These are phyloP conservation scores for Gnaphalium uliginosum DNA, from an alignment of 129 eudicot species.

Conservation along the genomic window DNA sequence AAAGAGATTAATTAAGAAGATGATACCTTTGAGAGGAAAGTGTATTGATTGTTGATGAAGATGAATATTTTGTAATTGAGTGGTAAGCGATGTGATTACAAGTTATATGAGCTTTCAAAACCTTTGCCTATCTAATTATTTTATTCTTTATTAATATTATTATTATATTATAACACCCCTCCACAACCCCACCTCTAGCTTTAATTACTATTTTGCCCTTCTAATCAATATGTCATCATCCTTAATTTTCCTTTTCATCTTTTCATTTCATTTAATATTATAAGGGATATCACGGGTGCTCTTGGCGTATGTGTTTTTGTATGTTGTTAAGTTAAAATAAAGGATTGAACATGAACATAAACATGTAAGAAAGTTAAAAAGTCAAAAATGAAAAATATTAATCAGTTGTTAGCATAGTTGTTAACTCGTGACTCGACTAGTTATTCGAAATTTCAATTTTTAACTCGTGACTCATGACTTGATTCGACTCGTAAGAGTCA, in stretches of 20 bases:
- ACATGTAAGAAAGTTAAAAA: too few species aligned
- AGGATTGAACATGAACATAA: too few species aligned
- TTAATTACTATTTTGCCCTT: constrained; percentile 32
- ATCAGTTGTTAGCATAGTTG: too few species aligned
- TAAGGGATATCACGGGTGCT: too few species aligned
- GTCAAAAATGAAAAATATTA: too few species aligned
- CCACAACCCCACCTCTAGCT: neutral
- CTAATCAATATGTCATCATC: constrained; percentile 25
- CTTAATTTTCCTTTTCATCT: neutral
- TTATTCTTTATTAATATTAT: constrained; percentile 23
- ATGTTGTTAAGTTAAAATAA: too few species aligned
- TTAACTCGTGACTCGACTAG: too few species aligned
- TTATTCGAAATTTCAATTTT: too few species aligned
- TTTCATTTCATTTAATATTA: neutral
- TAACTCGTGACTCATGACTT: too few species aligned
- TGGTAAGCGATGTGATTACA: constrained; percentile 36
- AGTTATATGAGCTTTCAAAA: constrained; percentile 39
- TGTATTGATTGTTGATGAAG: constrained; percentile 38
- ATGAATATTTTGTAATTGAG: constrained; percentile 31
- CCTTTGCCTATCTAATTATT: constrained; percentile 27
- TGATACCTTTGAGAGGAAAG: constrained; percentile 35
- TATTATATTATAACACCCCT: neutral
- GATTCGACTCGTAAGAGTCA: too few species aligned
- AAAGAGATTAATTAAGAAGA: neutral
- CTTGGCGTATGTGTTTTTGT: too few species aligned